These are phyloP conservation scores for Geum urbanum DNA, from an alignment of 306 rosid species.

Conservation along the genomic window DNA sequence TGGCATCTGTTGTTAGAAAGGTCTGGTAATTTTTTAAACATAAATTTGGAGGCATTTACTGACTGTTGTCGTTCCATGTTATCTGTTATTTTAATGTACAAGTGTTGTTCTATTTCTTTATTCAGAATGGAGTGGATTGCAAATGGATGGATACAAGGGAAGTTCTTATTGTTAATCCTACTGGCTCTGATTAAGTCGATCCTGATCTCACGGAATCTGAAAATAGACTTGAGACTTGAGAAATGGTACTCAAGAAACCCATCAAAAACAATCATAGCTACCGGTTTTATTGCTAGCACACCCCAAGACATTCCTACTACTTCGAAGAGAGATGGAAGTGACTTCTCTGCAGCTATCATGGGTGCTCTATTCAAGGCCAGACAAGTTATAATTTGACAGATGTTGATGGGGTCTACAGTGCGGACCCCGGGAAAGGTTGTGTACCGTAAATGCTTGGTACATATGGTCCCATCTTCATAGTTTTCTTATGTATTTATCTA, in stretches of 20 bases:
- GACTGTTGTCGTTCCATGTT: constrained; percentile 11
- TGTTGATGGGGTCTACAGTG: constrained; percentile 96
- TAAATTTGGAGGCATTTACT: constrained; percentile 17
- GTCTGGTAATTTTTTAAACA: constrained; percentile 35
- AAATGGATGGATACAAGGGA: constrained; percentile 99
- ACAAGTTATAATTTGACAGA: constrained; percentile 96
- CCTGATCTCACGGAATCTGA: constrained; percentile 76
- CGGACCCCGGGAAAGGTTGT: constrained; percentile 94
- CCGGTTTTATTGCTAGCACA: constrained; percentile 98
- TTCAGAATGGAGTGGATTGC: constrained; percentile 75
- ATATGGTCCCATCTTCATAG: not conserved
- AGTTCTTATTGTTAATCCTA: constrained; percentile 85
- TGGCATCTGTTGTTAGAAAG: constrained; percentile 73
- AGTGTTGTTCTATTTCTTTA: constrained; percentile 23
- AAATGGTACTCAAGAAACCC: constrained; percentile 71
- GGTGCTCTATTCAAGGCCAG: constrained; percentile 74
- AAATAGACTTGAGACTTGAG: constrained; percentile 64
- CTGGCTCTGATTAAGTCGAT: constrained; percentile 87
- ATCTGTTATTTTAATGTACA: constrained; percentile 19
- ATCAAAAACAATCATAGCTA: constrained; percentile 68
- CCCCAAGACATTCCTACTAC: constrained; percentile 89
- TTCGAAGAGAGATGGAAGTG: constrained; percentile 98
- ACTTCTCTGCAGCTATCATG: constrained; percentile 96
- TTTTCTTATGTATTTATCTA: not conserved
- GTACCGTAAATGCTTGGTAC: constrained; percentile 19